These are phyloP conservation scores for Poterioochromonas sp. DNA, from an alignment of 352 stramenopile species.

Conservation along the genomic window DNA sequence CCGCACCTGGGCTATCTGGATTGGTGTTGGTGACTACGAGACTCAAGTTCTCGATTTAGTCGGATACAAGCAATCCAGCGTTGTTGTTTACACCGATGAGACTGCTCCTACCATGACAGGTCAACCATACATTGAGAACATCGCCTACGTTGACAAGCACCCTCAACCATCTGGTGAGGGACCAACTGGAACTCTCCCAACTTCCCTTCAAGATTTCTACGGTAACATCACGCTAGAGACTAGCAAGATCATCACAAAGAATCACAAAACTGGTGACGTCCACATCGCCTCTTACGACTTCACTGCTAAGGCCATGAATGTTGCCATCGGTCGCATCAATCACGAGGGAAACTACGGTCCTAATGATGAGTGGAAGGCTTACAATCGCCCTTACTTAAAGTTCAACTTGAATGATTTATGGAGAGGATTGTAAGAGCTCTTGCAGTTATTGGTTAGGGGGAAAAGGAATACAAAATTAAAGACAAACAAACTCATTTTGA, in stretches of 20 bases:
- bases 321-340: background rate
- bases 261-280: conserved; percentile 9
- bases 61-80: conserved; percentile 32
- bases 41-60: conserved; percentile 30
- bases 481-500: too few species aligned
- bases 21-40: conserved; percentile 34
- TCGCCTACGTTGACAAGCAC: conserved; percentile 33
- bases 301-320: background rate
- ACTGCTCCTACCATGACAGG: conserved; percentile 26
- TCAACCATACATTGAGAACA: conserved; percentile 34
- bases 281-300: conserved; percentile 27
- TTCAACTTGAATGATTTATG: conserved; percentile 5
- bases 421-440: background rate
- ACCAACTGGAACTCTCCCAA: conserved; percentile 27
- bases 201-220: conserved; percentile 20
- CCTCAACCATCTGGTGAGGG: conserved; percentile 23
- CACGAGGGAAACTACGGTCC: background rate
- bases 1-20: conserved; percentile 34
- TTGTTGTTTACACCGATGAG: conserved; percentile 29
- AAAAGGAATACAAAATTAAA: too few species aligned
- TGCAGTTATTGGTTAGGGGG: too few species aligned
- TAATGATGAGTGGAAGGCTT: background rate
- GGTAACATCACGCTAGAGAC: conserved; percentile 9
- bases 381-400: conserved; percentile 17
- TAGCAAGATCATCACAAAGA: conserved; percentile 57